phyloP scores from a whole-genome alignment of 306 rosid genomes.

The Fagus sylvatica region DNA sequence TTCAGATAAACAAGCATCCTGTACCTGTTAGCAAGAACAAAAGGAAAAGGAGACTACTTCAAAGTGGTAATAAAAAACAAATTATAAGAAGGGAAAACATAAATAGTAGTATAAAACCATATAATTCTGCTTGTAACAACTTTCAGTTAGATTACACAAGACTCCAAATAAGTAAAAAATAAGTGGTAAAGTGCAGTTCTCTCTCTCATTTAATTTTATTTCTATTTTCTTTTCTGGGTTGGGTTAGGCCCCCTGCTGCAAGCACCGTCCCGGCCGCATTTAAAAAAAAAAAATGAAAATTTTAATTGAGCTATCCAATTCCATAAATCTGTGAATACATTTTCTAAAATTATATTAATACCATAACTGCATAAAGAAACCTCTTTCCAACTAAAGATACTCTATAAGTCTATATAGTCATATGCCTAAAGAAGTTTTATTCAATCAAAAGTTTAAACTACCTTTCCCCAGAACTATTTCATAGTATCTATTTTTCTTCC shows the following conservation, averaged over 20 bases:
- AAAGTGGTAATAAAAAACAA: constrained; percentile 24
- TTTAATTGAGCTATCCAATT: background rate
- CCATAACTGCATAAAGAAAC: background rate
- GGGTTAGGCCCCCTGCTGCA: no score
- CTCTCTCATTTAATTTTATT: background rate
- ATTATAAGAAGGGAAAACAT: constrained; percentile 19
- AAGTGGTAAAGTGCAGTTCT: background rate
- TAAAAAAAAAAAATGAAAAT: background rate
- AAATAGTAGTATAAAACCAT: background rate
- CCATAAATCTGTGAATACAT: background rate
- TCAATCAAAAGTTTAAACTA: background rate
- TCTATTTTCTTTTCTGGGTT: no score
- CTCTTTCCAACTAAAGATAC: background rate
- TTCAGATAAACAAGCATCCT: constrained; percentile 91
- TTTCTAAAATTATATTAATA: background rate
- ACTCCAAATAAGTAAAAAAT: background rate
- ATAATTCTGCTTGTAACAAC: background rate
- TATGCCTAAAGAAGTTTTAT: background rate
- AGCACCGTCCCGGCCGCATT: no score
- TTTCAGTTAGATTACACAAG: background rate
- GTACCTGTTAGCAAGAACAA: constrained; percentile 55
- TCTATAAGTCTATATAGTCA: background rate
- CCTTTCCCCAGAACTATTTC: background rate
- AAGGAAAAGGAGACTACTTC: constrained; percentile 16
- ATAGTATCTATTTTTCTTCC: background rate